A percentile compares a stretch with the other conserved stretches of the same genome.
phyloP scores from a whole-genome alignment of 1,139 yeast genomes.

The Saccharomyces hybrid region DNA sequence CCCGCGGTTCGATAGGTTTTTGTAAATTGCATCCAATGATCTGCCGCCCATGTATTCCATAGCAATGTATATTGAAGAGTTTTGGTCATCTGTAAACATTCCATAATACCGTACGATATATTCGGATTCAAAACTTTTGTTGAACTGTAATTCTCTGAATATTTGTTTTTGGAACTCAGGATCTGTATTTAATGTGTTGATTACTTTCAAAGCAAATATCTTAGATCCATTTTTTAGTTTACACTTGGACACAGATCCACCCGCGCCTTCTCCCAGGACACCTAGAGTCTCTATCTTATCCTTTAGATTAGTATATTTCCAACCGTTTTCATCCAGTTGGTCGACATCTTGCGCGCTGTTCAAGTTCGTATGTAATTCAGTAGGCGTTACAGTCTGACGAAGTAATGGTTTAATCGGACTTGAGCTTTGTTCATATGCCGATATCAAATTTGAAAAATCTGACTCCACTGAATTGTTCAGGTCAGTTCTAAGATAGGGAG shows the following conservation, averaged over 20 bases:
- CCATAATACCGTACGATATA: slow-evolving; percentile 90
- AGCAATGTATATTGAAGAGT: slow-evolving; percentile 76
- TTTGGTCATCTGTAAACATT: slow-evolving; percentile 70
- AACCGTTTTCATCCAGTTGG: slow-evolving; percentile 65
- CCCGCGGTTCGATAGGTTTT: slow-evolving; percentile 51
- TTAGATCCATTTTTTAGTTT: slow-evolving; percentile 44
- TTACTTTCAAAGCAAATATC: slow-evolving; percentile 78
- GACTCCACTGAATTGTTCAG: slow-evolving; percentile 17
- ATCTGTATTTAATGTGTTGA: slow-evolving; percentile 62
- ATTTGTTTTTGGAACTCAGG: slow-evolving; percentile 78
- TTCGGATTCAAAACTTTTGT: slow-evolving; percentile 71
- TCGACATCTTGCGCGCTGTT: slow-evolving; percentile 38
- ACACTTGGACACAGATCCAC: slow-evolving; percentile 86
- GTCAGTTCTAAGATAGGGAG: not conserved
- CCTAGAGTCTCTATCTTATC: slow-evolving; percentile 56
- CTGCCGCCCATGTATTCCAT: slow-evolving; percentile 97
- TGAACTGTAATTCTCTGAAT: slow-evolving; percentile 80
- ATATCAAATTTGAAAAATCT: slow-evolving; percentile 19
- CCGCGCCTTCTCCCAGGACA: slow-evolving; percentile 86
- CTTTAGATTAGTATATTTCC: slow-evolving; percentile 58
- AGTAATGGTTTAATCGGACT: slow-evolving; percentile 6
- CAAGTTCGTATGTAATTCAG: not conserved
- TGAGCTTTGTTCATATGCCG: slow-evolving; percentile 19
- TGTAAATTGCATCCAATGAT: slow-evolving; percentile 85
- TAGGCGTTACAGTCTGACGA: not conserved